These are phyloP conservation scores for Lagenidium sp. DNA, from an alignment of 352 stramenopile genomes.

Conservation along the genomic window DNA sequence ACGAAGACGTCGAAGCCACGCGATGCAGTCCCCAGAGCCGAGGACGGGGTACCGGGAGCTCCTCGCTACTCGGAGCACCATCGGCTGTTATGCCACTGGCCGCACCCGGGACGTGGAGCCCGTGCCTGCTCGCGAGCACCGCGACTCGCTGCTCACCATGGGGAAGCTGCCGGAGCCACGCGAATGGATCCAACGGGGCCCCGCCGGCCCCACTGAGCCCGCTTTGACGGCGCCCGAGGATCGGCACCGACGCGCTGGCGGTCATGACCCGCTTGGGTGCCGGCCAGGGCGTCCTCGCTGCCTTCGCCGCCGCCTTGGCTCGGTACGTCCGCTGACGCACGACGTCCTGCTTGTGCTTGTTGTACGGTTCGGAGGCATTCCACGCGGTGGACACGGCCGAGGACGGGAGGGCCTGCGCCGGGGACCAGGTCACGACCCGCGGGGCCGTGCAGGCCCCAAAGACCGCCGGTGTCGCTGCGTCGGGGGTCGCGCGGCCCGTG, in stretches of 20 bases:
- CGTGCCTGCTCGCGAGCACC: conserved; percentile 30
- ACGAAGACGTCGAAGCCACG: too few species aligned
- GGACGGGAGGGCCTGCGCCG: conserved; percentile 22
- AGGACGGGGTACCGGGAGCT: too few species aligned
- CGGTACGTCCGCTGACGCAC: conserved; percentile 1
- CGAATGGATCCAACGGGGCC: conserved; percentile 32
- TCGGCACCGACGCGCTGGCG: neutral
- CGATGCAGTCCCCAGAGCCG: too few species aligned
- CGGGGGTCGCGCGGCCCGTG: conserved; percentile 3
- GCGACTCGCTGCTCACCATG: conserved; percentile 48
- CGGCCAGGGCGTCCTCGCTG: neutral
- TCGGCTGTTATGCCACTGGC: conserved; percentile 1
- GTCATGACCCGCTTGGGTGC: neutral
- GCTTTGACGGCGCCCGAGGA: neutral
- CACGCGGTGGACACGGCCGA: conserved; percentile 29
- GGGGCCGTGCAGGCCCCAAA: conserved; percentile 37
- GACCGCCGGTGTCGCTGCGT: conserved; percentile 19
- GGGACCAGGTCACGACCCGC: conserved; percentile 39
- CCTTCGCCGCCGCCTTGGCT: too few species aligned
- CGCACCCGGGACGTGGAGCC: conserved; percentile 29
- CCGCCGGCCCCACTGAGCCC: neutral
- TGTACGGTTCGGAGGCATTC: conserved; percentile 47
- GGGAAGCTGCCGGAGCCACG: conserved; percentile 36
- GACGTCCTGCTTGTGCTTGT: conserved; percentile 41
- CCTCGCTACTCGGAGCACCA: too few species aligned